A percentile compares a stretch with the other conserved stretches of the same genome.
Conservation (phyloP, 148 eudicot species). For the Cornus controversa region DNA sequence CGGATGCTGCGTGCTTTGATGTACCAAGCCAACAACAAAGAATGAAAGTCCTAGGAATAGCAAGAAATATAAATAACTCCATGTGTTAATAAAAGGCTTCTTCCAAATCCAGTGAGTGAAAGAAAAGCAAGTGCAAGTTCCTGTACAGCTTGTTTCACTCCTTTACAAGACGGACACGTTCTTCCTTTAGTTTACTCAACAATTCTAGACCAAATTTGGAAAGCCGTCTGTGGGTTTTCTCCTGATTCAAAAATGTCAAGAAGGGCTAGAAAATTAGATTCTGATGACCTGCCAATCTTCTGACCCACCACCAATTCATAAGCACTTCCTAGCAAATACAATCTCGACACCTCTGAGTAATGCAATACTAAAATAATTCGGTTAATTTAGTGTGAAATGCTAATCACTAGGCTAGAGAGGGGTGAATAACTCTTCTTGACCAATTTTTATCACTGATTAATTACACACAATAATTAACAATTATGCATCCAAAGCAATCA, state of each 20-base stretch:
- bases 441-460: no score
- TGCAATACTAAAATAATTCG: no score
- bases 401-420: no score
- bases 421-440: no score
- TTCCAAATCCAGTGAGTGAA: conserved; percentile 55
- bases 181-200: conserved; percentile 36
- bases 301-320: conserved; percentile 71
- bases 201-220: conserved; percentile 55
- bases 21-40: conserved; percentile 60
- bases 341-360: conserved; percentile 61
- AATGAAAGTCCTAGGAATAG: conserved; percentile 63
- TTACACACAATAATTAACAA: no score
- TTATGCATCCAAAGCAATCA: no score
- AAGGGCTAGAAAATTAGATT: conserved; percentile 46
- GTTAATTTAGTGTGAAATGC: no score
- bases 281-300: conserved; percentile 63
- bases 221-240: conserved; percentile 47
- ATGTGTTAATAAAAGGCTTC: conserved; percentile 61
- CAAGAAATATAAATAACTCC: conserved; percentile 65
- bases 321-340: conserved; percentile 65
- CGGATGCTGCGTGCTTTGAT: no score
- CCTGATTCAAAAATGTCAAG: conserved; percentile 36
- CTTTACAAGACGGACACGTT: conserved; percentile 24
- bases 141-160: conserved; percentile 51
- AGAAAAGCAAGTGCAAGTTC: conserved; percentile 67